Conservation (phyloP, 1,139 yeast genomes). For the Lodderomyces margitis region DNA sequence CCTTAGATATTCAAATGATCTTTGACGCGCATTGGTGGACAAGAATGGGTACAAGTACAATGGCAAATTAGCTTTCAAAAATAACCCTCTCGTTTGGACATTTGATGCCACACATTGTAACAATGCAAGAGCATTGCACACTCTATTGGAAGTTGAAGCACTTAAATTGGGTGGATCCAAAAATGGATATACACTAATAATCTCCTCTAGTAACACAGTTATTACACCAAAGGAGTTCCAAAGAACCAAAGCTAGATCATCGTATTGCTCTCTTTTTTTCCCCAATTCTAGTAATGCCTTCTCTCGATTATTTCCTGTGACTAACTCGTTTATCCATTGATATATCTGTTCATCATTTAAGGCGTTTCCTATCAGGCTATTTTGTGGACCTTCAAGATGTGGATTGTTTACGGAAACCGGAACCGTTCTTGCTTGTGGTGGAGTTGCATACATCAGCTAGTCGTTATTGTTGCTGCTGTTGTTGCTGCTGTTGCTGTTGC, state of each 20-base stretch:
- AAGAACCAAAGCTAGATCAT: conserved; percentile 84
- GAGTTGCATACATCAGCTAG: background rate
- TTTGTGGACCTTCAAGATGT: background rate
- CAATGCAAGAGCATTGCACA: conserved; percentile 91
- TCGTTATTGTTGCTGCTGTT: background rate
- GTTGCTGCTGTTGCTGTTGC: background rate
- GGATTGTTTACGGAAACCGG: background rate
- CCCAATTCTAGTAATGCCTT: conserved; percentile 90
- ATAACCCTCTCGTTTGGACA: conserved; percentile 80
- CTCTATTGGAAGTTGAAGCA: conserved; percentile 86
- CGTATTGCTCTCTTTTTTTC: conserved; percentile 90
- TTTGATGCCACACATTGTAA: conserved; percentile 97
- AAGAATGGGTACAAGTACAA: conserved; percentile 89
- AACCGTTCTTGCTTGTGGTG: background rate
- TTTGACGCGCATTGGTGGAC: conserved; percentile 85
- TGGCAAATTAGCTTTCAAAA: conserved; percentile 88
- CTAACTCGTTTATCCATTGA: conserved; percentile 86
- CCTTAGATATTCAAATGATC: conserved; percentile 90
- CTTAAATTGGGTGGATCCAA: conserved; percentile 84
- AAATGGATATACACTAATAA: conserved; percentile 84
- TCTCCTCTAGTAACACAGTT: conserved; percentile 88
- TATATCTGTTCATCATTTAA: conserved; percentile 83
- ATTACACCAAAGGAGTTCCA: conserved; percentile 98
- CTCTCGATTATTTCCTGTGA: conserved; percentile 87
- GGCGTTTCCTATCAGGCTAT: conserved; percentile 40